Percentiles rank a stretch among this genome's conserved stretches.
Evolutionary conservation across 805 yeast species (phyloP).

Genomic region (Starmerella tilneyi): DNA sequence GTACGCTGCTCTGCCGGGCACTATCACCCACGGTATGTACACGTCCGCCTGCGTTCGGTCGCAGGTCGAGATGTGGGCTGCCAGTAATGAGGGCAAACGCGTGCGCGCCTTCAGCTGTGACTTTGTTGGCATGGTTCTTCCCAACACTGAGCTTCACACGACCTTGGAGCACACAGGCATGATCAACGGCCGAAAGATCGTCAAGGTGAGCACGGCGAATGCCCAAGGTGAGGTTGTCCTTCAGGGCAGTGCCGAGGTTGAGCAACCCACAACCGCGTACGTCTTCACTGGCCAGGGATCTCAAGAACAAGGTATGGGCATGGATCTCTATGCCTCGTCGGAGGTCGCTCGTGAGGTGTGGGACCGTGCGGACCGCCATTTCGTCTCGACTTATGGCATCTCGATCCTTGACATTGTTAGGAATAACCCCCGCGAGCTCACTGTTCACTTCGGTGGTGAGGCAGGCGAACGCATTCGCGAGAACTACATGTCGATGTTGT

Average conservation of each 20-base stretch:
- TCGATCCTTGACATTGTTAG: conserved; percentile 90
- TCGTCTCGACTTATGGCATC: conserved; percentile 89
- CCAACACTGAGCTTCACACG: conserved; percentile 81
- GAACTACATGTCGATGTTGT: conserved; percentile 93
- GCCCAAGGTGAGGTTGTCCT: conserved; percentile 68
- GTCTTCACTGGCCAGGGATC: conserved; percentile 99
- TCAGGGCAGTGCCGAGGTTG: conserved; percentile 95
- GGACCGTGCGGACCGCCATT: conserved; percentile 95
- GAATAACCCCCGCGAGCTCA: conserved; percentile 86
- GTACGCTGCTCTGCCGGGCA: conserved; percentile 90
- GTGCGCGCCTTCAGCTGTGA: conserved; percentile 86
- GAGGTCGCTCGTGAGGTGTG: conserved; percentile 90
- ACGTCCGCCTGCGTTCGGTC: conserved; percentile 92
- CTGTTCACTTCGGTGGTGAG: conserved; percentile 96
- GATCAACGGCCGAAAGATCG: conserved; percentile 97
- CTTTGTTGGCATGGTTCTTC: conserved; percentile 95
- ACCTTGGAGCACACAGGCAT: conserved; percentile 91
- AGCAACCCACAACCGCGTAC: conserved; percentile 92
- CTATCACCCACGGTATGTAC: conserved; percentile 98
- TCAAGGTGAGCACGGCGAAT: conserved; percentile 82
- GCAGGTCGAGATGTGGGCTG: conserved; percentile 96
- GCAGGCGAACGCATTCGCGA: conserved; percentile 90
- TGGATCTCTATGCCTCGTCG: conserved; percentile 88
- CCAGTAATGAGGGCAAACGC: conserved; percentile 90
- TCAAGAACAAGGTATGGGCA: conserved; percentile 99